Evolutionary conservation across 176 grass and related monocot species (phyloP).

Genomic region (Eragrostis curvula): DNA sequence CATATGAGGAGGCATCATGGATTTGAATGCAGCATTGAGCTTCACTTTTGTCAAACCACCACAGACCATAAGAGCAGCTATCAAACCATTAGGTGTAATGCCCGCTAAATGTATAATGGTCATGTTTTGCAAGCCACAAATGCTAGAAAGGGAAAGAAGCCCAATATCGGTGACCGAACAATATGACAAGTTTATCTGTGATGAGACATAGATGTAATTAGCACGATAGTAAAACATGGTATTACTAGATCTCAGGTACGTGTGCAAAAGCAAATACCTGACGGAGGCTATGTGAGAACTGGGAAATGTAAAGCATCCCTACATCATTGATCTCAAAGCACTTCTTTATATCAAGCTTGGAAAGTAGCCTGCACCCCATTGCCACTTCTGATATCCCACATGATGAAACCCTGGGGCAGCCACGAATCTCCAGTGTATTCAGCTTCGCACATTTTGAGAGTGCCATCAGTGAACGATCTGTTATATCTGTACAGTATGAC

Average conservation of each 20-base stretch:
- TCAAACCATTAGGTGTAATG: conserved; percentile 72
- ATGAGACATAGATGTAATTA: conserved; percentile 14
- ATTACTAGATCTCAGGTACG: neutral
- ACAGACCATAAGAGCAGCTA: conserved; percentile 66
- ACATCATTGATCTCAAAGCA: conserved; percentile 73
- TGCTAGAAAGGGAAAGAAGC: conserved; percentile 76
- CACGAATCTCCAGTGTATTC: conserved; percentile 74
- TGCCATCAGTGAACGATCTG: conserved; percentile 58
- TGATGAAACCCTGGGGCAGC: conserved; percentile 61
- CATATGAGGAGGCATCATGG: conserved; percentile 61
- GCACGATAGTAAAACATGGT: neutral
- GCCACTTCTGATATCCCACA: conserved; percentile 61
- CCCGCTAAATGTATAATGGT: conserved; percentile 74
- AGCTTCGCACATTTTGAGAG: conserved; percentile 73
- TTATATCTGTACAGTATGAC: conserved; percentile 81
- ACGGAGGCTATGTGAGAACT: conserved; percentile 63
- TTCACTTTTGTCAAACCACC: conserved; percentile 77
- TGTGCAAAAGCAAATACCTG: conserved; percentile 50
- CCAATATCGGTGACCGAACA: conserved; percentile 83
- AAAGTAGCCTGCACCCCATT: conserved; percentile 61
- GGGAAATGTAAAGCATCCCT: conserved; percentile 73
- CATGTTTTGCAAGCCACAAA: conserved; percentile 74
- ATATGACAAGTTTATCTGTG: conserved; percentile 93
- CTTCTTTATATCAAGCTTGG: conserved; percentile 85
- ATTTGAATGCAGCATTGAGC: conserved; percentile 70